Conservation (phyloP, 2,329 filamentous ascomycete species). For the Neofusicoccum laricinum region DNA sequence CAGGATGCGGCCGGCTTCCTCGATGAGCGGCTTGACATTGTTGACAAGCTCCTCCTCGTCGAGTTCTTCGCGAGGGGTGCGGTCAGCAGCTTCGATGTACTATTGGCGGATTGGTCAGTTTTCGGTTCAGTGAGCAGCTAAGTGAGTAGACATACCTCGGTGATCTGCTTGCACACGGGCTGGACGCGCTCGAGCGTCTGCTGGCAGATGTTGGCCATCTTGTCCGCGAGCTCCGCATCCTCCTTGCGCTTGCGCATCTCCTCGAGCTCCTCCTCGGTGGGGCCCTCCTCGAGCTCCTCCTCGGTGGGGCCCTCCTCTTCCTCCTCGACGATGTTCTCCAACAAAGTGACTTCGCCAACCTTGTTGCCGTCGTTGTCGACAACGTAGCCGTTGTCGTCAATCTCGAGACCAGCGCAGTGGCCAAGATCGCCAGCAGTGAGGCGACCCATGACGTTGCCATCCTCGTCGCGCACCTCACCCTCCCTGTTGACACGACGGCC, state of each 20-base stretch:
- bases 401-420: slow-evolving; percentile 51
- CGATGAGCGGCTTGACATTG: slow-evolving; percentile 82
- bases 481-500: slow-evolving; percentile 53
- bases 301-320: slow-evolving; percentile 52
- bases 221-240: slow-evolving; percentile 73
- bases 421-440: slow-evolving; percentile 52
- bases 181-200: slow-evolving; percentile 80
- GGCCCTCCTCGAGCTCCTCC: slow-evolving; percentile 25
- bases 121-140: background rate
- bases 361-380: slow-evolving; percentile 59
- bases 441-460: slow-evolving; percentile 49
- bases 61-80: slow-evolving; percentile 78
- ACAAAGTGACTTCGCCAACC: slow-evolving; percentile 61
- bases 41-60: slow-evolving; percentile 88
- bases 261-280: slow-evolving; percentile 52
- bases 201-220: slow-evolving; percentile 70
- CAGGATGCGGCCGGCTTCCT: slow-evolving; percentile 78
- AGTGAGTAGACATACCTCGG: slow-evolving; percentile 55
- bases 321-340: slow-evolving; percentile 61
- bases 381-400: slow-evolving; percentile 53
- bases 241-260: slow-evolving; percentile 48
- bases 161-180: slow-evolving; percentile 83
- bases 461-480: slow-evolving; percentile 51
- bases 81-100: slow-evolving; percentile 77
- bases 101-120: slow-evolving; percentile 36